Conservation (phyloP, 345 rosid genomes). For the Euphorbia lathyris region DNA sequence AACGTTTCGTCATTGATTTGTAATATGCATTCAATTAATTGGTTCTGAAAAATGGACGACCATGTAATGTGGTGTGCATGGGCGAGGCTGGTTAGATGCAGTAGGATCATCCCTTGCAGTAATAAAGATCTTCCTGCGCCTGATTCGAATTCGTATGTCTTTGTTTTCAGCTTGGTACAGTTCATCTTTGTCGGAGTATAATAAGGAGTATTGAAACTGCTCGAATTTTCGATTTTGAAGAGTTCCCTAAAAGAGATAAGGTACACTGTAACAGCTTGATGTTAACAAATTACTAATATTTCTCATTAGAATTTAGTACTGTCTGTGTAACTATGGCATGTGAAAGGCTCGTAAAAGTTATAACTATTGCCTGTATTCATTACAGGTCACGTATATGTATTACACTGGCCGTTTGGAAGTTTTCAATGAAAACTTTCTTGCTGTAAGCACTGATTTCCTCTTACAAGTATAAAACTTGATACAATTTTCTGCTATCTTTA, state of each 20-base stretch:
- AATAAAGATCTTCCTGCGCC: neutral
- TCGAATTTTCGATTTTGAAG: conserved; percentile 93
- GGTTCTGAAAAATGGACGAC: neutral
- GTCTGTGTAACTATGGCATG: neutral
- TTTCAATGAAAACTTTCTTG: conserved; percentile 89
- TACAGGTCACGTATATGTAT: conserved; percentile 97
- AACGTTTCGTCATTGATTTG: neutral
- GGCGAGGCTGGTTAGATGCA: neutral
- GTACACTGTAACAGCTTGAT: conserved; percentile 58
- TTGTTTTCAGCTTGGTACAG: conserved; percentile 87
- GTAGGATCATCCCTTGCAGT: neutral
- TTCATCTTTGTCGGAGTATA: conserved; percentile 95
- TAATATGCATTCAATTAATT: neutral
- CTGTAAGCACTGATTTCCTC: conserved; percentile 50
- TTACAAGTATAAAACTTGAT: conserved; percentile 1
- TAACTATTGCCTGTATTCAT: conserved; percentile 14
- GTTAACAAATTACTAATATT: neutral
- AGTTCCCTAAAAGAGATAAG: conserved; percentile 91
- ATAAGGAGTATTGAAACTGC: conserved; percentile 98
- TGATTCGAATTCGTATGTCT: conserved; percentile 1
- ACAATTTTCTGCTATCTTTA: conserved; percentile 4
- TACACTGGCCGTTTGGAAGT: conserved; percentile 98
- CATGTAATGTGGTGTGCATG: neutral
- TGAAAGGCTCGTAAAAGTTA: neutral
- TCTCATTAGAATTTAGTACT: neutral